These are phyloP conservation scores for Purpureocillium takamizusanense DNA, from an alignment of 2,329 filamentous ascomycete genomes.

Conservation along the genomic window DNA sequence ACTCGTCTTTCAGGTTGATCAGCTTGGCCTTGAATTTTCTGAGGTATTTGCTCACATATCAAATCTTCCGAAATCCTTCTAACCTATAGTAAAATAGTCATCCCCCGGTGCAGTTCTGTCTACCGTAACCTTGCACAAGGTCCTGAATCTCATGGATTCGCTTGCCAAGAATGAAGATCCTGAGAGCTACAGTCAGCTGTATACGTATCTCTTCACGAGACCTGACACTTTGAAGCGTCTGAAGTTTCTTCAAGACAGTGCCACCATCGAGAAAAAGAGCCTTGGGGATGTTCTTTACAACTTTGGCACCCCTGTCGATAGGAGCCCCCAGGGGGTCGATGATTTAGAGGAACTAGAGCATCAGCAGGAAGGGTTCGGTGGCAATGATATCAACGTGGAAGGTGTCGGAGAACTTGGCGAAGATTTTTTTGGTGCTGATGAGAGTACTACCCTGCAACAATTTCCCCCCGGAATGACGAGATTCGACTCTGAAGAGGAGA, in stretches of 20 bases:
- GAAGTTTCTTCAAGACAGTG: slow-evolving; percentile 30
- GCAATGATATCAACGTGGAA: no score
- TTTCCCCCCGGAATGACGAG: no score
- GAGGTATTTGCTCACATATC: slow-evolving; percentile 27
- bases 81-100: slow-evolving; percentile 21
- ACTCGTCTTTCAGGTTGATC: slow-evolving; percentile 40
- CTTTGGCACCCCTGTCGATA: slow-evolving; percentile 20
- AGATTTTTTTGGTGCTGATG: no score
- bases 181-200: slow-evolving; percentile 26
- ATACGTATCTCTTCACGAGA: slow-evolving; percentile 32
- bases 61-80: slow-evolving; percentile 8
- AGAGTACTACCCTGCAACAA: no score
- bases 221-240: slow-evolving; percentile 28
- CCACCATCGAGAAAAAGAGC: slow-evolving; percentile 29
- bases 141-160: slow-evolving; percentile 33
- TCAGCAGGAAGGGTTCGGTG: no score
- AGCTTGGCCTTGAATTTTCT: slow-evolving; percentile 42
- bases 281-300: slow-evolving; percentile 30
- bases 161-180: slow-evolving; percentile 34
- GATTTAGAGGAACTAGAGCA: slow-evolving; percentile 6
- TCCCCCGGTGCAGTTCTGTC: slow-evolving; percentile 22
- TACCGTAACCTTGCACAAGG: slow-evolving; percentile 28
- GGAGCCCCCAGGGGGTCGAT: background rate
- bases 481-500: no score
- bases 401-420: no score